Percentiles rank a stretch among this genome's conserved stretches.
Conservation (phyloP, 2,329 filamentous ascomycete species). For the Decorospora gaudefroyi region DNA sequence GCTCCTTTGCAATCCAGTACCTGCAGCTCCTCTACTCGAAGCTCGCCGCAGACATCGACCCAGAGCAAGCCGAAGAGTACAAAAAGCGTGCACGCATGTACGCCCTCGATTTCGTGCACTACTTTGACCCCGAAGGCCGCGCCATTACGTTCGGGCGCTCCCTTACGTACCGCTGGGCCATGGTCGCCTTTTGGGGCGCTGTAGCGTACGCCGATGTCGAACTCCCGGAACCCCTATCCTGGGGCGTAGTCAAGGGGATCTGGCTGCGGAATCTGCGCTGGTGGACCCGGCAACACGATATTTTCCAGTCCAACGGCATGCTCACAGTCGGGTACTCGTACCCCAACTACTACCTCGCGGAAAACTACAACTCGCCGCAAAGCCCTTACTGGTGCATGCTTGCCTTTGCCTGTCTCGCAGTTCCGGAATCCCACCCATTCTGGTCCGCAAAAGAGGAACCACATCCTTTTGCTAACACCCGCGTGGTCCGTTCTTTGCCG, state of each 20-base stretch:
- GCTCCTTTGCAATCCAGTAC: conserved; percentile 80
- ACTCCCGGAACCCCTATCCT: conserved; percentile 70
- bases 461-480: conserved; percentile 60
- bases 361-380: conserved; percentile 82
- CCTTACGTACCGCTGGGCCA: conserved; percentile 80
- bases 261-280: conserved; percentile 74
- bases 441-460: conserved; percentile 71
- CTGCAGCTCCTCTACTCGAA: conserved; percentile 77
- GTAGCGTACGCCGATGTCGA: conserved; percentile 76
- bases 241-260: conserved; percentile 79
- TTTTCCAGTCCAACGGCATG: conserved; percentile 75
- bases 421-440: conserved; percentile 72
- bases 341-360: conserved; percentile 79
- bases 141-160: conserved; percentile 78
- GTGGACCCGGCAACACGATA: conserved; percentile 76
- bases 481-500: conserved; percentile 62
- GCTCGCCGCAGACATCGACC: conserved; percentile 67
- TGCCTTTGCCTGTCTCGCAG: conserved; percentile 73
- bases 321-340: conserved; percentile 77
- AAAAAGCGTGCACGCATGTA: conserved; percentile 67
- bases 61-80: conserved; percentile 69
- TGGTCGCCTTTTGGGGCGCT: conserved; percentile 82
- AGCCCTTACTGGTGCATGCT: conserved; percentile 77
- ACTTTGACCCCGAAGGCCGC: conserved; percentile 72
- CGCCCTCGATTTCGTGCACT: conserved; percentile 73